These are phyloP conservation scores for Aquilaria yunnanensis DNA, from an alignment of 345 rosid genomes.

Conservation along the genomic window DNA sequence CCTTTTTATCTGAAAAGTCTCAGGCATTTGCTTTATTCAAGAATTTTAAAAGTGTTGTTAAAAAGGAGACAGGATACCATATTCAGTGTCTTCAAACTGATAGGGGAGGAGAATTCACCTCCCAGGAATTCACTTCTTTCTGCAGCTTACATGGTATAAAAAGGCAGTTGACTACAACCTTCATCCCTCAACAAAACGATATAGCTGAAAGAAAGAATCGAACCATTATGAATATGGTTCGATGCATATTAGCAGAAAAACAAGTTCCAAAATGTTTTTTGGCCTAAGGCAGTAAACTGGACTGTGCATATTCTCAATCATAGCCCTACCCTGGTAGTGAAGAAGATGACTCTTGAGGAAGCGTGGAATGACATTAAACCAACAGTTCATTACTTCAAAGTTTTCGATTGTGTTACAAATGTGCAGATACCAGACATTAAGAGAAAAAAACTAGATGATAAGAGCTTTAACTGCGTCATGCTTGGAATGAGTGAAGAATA, in stretches of 20 bases:
- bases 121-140: not conserved
- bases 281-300: conserved; percentile 9
- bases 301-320: conserved; percentile 1
- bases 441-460: conserved; percentile 5
- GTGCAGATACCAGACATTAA: not conserved
- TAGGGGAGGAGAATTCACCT: conserved; percentile 3
- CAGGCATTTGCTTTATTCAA: not conserved
- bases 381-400: not conserved
- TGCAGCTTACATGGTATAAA: not conserved
- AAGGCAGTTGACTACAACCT: not conserved
- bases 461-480: not conserved
- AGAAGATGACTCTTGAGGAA: conserved; percentile 4
- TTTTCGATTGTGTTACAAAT: not conserved
- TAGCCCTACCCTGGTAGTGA: not conserved
- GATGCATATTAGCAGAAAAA: not conserved
- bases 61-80: not conserved
- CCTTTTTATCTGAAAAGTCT: not conserved
- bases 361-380: not conserved
- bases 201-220: conserved; percentile 9
- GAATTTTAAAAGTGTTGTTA: not conserved
- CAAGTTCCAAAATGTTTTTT: not conserved
- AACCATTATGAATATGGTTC: conserved; percentile 2
- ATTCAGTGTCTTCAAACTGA: conserved; percentile 8
- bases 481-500: not conserved
- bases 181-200: not conserved